Conservation (phyloP, 805 yeast species). For the Saturnispora zaruensis region DNA sequence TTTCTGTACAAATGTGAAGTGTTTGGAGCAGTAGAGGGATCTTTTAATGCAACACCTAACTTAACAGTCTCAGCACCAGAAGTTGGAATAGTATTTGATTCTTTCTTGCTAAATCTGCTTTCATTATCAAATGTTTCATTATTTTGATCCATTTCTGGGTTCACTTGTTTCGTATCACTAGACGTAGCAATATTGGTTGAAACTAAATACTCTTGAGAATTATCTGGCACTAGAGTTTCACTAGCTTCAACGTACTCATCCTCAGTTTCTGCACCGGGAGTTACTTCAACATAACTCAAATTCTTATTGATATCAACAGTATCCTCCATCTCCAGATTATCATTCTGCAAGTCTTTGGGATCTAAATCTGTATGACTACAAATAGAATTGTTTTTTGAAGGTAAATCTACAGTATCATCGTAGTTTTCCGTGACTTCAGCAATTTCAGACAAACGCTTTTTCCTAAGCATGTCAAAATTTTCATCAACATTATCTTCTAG, state of each 20-base stretch:
- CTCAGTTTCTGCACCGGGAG: slow-evolving; percentile 4
- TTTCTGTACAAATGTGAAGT: slow-evolving; percentile 12
- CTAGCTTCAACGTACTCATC: slow-evolving; percentile 10
- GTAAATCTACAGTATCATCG: slow-evolving; percentile 7
- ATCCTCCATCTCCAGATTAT: background rate
- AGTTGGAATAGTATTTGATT: background rate
- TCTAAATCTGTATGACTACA: background rate
- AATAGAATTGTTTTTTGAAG: background rate
- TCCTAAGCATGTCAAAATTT: slow-evolving; percentile 2
- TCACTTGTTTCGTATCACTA: background rate
- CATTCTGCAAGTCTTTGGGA: background rate
- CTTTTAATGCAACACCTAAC: background rate
- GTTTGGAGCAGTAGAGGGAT: background rate
- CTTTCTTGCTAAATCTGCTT: background rate
- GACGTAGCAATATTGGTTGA: background rate
- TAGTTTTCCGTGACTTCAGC: slow-evolving; percentile 13
- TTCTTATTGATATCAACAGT: background rate
- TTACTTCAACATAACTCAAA: background rate
- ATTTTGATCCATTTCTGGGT: background rate
- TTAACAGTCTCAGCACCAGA: background rate
- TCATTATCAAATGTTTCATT: background rate
- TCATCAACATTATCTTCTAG: slow-evolving; percentile 1
- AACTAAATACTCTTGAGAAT: background rate
- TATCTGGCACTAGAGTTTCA: background rate
- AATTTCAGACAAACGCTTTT: slow-evolving; percentile 13